These are phyloP conservation scores for Cymodocea nodosa DNA, from an alignment of 116 monocot genomes.

Conservation along the genomic window DNA sequence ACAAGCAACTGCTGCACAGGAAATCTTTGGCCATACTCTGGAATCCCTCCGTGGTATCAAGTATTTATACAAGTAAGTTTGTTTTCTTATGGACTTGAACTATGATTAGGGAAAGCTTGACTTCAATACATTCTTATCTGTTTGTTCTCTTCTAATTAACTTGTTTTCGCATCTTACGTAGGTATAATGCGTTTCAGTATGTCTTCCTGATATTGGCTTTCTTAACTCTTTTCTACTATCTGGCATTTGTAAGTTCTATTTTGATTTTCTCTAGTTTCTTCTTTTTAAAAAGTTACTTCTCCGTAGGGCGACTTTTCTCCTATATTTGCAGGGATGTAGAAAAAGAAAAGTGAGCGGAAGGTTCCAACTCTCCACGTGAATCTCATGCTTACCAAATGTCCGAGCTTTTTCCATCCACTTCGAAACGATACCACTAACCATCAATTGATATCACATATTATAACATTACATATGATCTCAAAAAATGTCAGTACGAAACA, in stretches of 20 bases:
- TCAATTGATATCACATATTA: no score
- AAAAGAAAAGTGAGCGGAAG: slow-evolving; percentile 66
- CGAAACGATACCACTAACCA: no score
- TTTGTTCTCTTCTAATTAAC: background rate
- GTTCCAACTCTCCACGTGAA: slow-evolving; percentile 55
- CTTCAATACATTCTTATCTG: background rate
- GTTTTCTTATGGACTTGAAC: background rate
- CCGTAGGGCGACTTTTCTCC: background rate
- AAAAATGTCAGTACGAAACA: no score
- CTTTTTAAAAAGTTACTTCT: background rate
- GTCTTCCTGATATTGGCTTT: slow-evolving; percentile 61
- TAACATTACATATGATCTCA: no score
- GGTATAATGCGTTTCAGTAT: slow-evolving; percentile 93
- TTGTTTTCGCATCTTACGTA: slow-evolving; percentile 13
- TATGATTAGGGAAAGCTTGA: background rate
- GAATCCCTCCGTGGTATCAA: slow-evolving; percentile 94
- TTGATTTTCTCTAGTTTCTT: background rate
- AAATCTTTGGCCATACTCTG: slow-evolving; percentile 97
- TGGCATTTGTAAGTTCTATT: slow-evolving; percentile 52
- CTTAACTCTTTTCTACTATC: slow-evolving; percentile 68
- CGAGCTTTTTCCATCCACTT: no score
- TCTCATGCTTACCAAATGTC: background rate
- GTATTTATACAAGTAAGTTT: slow-evolving; percentile 92
- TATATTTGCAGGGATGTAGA: slow-evolving; percentile 66
- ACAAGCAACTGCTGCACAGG: slow-evolving; percentile 97